A percentile compares a stretch with the other conserved stretches of the same genome.
phyloP scores from a whole-genome alignment of 106 monocot species.

The Acanthochlamys bracteata region DNA sequence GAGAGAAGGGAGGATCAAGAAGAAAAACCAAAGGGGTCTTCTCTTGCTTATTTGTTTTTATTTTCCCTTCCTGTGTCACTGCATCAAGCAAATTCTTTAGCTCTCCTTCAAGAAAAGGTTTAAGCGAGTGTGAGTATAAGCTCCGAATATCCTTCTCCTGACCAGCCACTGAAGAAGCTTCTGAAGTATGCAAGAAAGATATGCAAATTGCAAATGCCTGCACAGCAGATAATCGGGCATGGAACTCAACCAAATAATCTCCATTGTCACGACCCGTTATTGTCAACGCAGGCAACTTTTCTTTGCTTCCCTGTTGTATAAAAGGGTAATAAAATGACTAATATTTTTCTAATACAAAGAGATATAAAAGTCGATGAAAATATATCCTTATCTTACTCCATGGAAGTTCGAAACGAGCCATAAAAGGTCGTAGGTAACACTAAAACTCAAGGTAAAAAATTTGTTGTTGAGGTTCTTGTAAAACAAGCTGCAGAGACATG shows the following conservation, averaged over 20 bases:
- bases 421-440: no score
- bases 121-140: constrained; percentile 43
- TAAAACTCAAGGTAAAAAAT: no score
- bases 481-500: no score
- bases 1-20: constrained; percentile 55
- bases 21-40: constrained; percentile 26
- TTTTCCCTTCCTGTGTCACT: constrained; percentile 41
- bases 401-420: no score
- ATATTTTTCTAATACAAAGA: neutral
- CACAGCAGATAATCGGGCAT: constrained; percentile 51
- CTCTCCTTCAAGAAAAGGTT: constrained; percentile 55
- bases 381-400: no score
- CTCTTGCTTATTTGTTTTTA: constrained; percentile 33
- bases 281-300: constrained; percentile 39
- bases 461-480: no score
- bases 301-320: constrained; percentile 46
- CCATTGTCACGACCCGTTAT: constrained; percentile 42
- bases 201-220: constrained; percentile 73
- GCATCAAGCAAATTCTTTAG: constrained; percentile 49
- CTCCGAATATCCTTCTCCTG: constrained; percentile 25
- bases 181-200: constrained; percentile 43
- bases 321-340: neutral
- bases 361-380: neutral
- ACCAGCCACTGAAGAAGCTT: constrained; percentile 27
- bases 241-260: constrained; percentile 54